Conservation (phyloP, 1,284 basidiomycete species). For the Chondrostereum purpureum region DNA sequence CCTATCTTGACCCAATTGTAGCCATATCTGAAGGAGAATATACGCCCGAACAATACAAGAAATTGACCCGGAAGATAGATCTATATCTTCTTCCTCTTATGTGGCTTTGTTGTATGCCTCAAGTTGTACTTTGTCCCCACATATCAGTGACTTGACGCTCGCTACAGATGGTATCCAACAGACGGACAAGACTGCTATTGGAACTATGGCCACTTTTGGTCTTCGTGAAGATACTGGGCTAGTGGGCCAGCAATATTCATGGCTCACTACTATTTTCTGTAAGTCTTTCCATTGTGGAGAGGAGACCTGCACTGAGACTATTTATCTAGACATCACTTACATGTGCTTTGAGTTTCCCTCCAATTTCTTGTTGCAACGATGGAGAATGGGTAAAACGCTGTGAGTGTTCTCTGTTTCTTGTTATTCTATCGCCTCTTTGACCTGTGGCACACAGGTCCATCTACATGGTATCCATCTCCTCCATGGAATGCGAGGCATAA, state of each 20-base stretch:
- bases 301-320: neutral
- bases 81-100: conserved; percentile 13
- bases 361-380: conserved; percentile 13
- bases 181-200: conserved; percentile 13
- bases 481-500: neutral
- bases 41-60: conserved; percentile 11
- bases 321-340: conserved; percentile 6
- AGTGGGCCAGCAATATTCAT: conserved; percentile 14
- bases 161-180: conserved; percentile 15
- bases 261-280: conserved; percentile 5
- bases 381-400: conserved; percentile 14
- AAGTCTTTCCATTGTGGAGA: neutral
- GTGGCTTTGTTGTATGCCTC: conserved; percentile 14
- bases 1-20: neutral
- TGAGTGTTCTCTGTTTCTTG: neutral
- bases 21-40: conserved; percentile 7
- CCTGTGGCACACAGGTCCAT: conserved; percentile 5
- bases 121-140: neutral
- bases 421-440: neutral
- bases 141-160: neutral
- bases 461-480: conserved; percentile 10
- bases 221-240: conserved; percentile 12
- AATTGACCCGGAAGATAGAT: conserved; percentile 13
- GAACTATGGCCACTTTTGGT: conserved; percentile 14
- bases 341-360: conserved; percentile 13